Evolutionary conservation across 768 basidiomycete genomes (phyloP).

Genomic region (Rhodotorula kratochvilovae): DNA sequence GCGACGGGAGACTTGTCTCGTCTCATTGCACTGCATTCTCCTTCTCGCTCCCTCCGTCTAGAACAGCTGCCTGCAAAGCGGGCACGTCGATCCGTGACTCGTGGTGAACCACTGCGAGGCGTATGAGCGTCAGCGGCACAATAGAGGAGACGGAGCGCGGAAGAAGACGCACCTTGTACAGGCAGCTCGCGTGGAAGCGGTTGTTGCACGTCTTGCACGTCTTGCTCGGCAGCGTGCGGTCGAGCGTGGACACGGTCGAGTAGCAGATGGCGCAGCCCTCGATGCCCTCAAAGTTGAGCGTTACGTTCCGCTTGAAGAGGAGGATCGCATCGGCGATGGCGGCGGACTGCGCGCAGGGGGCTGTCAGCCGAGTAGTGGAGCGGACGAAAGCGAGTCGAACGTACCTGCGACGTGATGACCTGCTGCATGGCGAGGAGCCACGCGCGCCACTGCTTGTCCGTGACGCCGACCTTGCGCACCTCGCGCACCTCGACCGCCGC

Average conservation of each 20-base stretch:
- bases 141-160: background rate
- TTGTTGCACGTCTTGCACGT: slow-evolving; percentile 60
- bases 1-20: no score
- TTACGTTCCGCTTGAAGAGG: slow-evolving; percentile 90
- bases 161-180: slow-evolving; percentile 31
- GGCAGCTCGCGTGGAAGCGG: slow-evolving; percentile 42
- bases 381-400: slow-evolving; percentile 42
- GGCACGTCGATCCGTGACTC: slow-evolving; percentile 24
- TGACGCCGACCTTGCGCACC: slow-evolving; percentile 74
- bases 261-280: slow-evolving; percentile 96
- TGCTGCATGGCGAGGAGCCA: slow-evolving; percentile 93
- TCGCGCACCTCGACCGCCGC: slow-evolving; percentile 83
- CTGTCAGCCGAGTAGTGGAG: background rate
- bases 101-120: slow-evolving; percentile 30
- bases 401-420: slow-evolving; percentile 77
- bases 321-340: slow-evolving; percentile 79
- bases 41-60: background rate
- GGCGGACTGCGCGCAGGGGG: slow-evolving; percentile 62
- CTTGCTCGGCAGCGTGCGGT: slow-evolving; percentile 79
- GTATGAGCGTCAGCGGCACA: background rate
- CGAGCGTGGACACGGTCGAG: slow-evolving; percentile 62
- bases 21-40: no score
- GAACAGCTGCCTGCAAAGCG: slow-evolving; percentile 33
- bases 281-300: slow-evolving; percentile 88
- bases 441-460: slow-evolving; percentile 82